Evolutionary conservation across 2,329 filamentous ascomycete species (phyloP).

Genomic region (Aspergillus ibericus): DNA sequence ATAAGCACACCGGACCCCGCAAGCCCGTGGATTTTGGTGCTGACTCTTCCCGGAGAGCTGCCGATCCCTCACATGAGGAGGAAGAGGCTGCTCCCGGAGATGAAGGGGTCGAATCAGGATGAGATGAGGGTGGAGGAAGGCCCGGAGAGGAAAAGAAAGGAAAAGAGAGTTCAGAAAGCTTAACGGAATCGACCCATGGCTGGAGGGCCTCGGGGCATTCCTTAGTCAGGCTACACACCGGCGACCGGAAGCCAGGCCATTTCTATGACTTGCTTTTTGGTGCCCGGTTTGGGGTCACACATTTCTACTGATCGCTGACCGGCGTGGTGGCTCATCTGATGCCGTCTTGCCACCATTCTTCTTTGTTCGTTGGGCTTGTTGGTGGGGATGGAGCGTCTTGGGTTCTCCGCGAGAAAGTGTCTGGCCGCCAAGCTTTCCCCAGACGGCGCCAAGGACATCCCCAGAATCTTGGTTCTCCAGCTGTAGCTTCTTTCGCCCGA

Average conservation of each 20-base stretch:
- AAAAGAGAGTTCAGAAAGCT: background rate
- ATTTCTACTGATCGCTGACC: no score
- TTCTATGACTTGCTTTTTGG: no score
- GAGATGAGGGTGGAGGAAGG: background rate
- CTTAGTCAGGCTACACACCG: background rate
- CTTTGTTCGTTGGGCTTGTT: no score
- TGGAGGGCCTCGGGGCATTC: background rate
- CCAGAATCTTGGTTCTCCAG: background rate
- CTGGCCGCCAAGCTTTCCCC: background rate
- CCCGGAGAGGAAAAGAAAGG: background rate
- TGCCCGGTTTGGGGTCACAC: no score
- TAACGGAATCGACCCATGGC: background rate
- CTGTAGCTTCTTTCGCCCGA: background rate
- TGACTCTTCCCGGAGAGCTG: background rate
- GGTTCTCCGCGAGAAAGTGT: no score
- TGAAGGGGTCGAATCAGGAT: background rate
- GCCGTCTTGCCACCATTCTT: no score
- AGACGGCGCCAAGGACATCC: background rate
- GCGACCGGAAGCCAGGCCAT: background rate
- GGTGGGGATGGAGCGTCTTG: no score
- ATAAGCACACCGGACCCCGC: background rate
- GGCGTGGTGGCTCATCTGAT: background rate
- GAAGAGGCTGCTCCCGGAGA: background rate
- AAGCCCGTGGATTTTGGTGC: background rate
- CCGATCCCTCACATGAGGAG: constrained; percentile 7